Percentiles rank a stretch among this genome's conserved stretches.
Evolutionary conservation across 73 alveolate species (phyloP).

Genomic region (Breviolum minutum): DNA sequence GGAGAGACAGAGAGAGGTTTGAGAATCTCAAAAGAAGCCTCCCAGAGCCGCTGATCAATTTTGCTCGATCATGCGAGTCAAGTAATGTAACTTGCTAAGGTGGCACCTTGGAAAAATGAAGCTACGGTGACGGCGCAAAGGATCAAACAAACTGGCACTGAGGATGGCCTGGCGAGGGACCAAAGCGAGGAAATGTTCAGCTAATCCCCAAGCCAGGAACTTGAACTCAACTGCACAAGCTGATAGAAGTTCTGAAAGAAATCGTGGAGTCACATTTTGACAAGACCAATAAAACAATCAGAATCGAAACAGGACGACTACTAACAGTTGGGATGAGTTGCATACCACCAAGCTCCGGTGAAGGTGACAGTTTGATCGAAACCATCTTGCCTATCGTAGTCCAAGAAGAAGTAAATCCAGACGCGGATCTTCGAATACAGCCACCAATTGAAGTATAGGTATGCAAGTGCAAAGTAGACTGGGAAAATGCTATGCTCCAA

Average conservation of each 20-base stretch:
- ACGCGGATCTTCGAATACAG: slow-evolving; percentile 78
- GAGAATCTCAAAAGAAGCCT: background rate
- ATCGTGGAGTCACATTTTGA: background rate
- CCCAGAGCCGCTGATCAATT: background rate
- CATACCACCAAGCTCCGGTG: background rate
- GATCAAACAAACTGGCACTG: slow-evolving; percentile 73
- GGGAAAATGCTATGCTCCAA: slow-evolving; percentile 83
- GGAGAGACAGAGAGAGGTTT: background rate
- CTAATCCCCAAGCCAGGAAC: background rate
- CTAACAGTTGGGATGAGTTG: background rate
- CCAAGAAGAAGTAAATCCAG: slow-evolving; percentile 93
- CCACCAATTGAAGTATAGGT: slow-evolving; percentile 85
- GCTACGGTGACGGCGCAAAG: slow-evolving; percentile 54
- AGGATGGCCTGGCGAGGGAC: slow-evolving; percentile 36
- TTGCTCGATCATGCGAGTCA: background rate
- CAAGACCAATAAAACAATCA: too few species aligned
- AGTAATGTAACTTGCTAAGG: background rate
- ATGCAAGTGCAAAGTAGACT: slow-evolving; percentile 54
- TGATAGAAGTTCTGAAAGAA: background rate
- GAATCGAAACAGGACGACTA: too few species aligned
- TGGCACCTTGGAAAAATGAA: slow-evolving; percentile 46
- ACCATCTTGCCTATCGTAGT: slow-evolving; percentile 30
- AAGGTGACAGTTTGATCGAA: background rate
- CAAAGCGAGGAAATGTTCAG: background rate
- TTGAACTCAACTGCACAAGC: background rate